These are phyloP conservation scores for Lyophyllum decastes DNA, from an alignment of 768 basidiomycete species.

Conservation along the genomic window DNA sequence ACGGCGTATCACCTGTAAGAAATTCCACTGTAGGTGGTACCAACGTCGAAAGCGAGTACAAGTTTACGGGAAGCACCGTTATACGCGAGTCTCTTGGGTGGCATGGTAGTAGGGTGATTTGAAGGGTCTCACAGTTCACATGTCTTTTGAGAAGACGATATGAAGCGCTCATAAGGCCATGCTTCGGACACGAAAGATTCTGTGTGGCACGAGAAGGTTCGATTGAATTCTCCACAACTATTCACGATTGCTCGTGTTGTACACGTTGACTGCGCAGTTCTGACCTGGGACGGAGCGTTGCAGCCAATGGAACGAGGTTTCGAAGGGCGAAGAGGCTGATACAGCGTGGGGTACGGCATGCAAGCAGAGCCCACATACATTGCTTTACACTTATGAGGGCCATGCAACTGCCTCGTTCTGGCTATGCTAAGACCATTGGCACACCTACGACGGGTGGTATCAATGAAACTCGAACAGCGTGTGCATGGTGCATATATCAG, in stretches of 20 bases:
- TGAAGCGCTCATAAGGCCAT: not conserved
- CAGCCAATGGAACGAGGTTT: not conserved
- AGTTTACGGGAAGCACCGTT: conserved; percentile 38
- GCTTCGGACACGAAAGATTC: not conserved
- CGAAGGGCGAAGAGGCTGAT: no score
- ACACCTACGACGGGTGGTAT: no score
- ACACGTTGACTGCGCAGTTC: not conserved
- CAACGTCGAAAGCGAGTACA: conserved; percentile 48
- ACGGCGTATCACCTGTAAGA: conserved; percentile 32
- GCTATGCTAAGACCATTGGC: no score
- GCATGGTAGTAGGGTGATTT: conserved; percentile 1
- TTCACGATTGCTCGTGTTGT: not conserved
- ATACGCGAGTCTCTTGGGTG: conserved; percentile 28
- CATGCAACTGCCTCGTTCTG: no score
- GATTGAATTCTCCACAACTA: not conserved
- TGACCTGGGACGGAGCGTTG: not conserved
- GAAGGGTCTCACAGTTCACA: not conserved
- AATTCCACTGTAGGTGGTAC: conserved; percentile 51
- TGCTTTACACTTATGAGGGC: no score
- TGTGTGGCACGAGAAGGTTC: not conserved
- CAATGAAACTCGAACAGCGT: no score
- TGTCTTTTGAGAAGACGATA: not conserved
- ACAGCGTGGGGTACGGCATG: no score
- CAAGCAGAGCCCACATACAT: no score
- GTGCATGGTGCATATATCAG: no score